Percentiles rank a stretch among this genome's conserved stretches.
These are phyloP conservation scores for Mollisiaceae sp. DNA, from an alignment of 2,329 filamentous ascomycete species.

Conservation along the genomic window DNA sequence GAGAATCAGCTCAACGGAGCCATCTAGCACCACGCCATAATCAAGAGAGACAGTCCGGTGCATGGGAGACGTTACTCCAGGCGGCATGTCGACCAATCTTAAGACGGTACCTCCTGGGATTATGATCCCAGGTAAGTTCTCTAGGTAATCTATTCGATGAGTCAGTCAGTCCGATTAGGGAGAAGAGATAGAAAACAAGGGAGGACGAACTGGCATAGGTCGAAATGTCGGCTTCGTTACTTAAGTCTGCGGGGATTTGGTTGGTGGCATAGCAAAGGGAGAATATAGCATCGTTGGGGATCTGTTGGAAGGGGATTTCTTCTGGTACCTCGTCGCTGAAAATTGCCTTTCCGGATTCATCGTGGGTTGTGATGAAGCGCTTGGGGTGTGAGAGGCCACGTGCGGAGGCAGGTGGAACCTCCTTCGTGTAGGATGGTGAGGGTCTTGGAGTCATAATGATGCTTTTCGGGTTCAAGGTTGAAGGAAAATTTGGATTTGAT, in stretches of 20 bases:
- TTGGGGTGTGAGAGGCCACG: too few species aligned
- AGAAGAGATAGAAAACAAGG: too few species aligned
- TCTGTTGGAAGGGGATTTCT: slow-evolving; percentile 24
- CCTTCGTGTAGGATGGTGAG: too few species aligned
- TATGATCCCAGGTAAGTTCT: slow-evolving; percentile 31
- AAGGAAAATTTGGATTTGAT: too few species aligned
- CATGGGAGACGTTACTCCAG: slow-evolving; percentile 33
- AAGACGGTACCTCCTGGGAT: slow-evolving; percentile 34
- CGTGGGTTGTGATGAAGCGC: slow-evolving; percentile 36
- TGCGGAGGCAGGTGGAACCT: too few species aligned
- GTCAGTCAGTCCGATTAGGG: too few species aligned
- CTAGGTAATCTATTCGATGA: too few species aligned
- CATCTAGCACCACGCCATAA: slow-evolving; percentile 39
- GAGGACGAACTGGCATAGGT: too few species aligned
- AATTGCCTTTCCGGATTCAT: slow-evolving; percentile 33
- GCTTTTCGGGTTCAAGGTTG: too few species aligned
- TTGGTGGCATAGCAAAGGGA: slow-evolving; percentile 34
- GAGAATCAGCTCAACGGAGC: slow-evolving; percentile 34
- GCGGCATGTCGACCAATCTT: slow-evolving; percentile 35
- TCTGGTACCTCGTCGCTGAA: slow-evolving; percentile 29
- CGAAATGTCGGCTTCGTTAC: slow-evolving; percentile 24
- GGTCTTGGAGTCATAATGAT: too few species aligned
- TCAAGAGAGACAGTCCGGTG: slow-evolving; percentile 37
- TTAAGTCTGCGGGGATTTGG: slow-evolving; percentile 28
- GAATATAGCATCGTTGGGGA: slow-evolving; percentile 32